These are phyloP conservation scores for Flaveria sonorensis DNA, from an alignment of 129 eudicot genomes.

Conservation along the genomic window DNA sequence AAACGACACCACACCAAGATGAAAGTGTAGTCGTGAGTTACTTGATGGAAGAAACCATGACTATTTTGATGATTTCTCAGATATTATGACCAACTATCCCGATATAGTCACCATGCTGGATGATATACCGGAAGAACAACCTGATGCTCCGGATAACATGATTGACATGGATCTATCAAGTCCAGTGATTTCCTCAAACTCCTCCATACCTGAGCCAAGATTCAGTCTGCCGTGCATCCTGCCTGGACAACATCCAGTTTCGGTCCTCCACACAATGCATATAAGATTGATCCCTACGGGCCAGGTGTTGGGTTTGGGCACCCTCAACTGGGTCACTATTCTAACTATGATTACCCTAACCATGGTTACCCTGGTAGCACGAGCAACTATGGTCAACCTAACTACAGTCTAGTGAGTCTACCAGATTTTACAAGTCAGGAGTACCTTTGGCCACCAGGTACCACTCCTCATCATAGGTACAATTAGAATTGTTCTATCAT, in stretches of 20 bases:
- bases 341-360: conserved; percentile 17
- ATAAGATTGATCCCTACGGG: conserved; percentile 13
- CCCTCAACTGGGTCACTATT: not conserved
- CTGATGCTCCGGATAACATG: conserved; percentile 31
- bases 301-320: not conserved
- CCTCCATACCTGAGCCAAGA: conserved; percentile 10
- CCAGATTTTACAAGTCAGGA: conserved; percentile 22
- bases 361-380: conserved; percentile 8
- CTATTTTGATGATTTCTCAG: conserved; percentile 47
- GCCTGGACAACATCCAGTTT: conserved; percentile 5
- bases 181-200: conserved; percentile 25
- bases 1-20: not conserved
- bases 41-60: conserved; percentile 52
- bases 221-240: too few species aligned
- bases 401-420: too few species aligned
- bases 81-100: conserved; percentile 16
- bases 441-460: conserved; percentile 37
- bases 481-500: conserved; percentile 7
- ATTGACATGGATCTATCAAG: conserved; percentile 30
- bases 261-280: conserved; percentile 9
- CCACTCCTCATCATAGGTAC: conserved; percentile 25
- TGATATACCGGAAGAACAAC: conserved; percentile 47
- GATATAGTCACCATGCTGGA: conserved; percentile 44
- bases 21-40: conserved; percentile 36
- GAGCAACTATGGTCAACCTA: conserved; percentile 18